Conservation (phyloP, 1,284 basidiomycete genomes). For the Leucoagaricus sp. region DNA sequence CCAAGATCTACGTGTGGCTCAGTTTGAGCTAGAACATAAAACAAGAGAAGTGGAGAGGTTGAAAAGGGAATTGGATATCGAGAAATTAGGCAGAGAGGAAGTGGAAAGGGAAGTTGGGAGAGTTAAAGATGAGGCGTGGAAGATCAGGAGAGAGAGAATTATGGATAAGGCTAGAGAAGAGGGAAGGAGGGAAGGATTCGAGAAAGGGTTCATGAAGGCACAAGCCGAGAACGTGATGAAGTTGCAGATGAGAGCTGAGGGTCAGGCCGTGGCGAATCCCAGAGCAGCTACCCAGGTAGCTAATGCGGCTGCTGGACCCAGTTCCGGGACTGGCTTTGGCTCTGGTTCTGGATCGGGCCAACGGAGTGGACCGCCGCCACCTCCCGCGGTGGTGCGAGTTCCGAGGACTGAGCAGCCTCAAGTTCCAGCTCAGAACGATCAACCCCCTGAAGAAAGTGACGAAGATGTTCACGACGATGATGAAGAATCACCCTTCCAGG, state of each 20-base stretch:
- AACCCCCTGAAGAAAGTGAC: background rate
- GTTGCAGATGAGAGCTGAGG: slow-evolving; percentile 12
- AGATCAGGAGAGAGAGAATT: slow-evolving; percentile 46
- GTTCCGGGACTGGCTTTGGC: background rate
- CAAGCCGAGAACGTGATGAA: slow-evolving; percentile 33
- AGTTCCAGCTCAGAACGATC: background rate
- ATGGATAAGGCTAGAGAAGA: slow-evolving; percentile 53
- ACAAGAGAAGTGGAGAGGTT: slow-evolving; percentile 57
- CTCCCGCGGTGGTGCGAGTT: background rate
- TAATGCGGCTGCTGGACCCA: background rate
- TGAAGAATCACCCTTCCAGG: slow-evolving; percentile 4
- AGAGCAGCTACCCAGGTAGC: background rate
- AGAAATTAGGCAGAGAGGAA: slow-evolving; percentile 50
- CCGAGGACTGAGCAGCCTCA: background rate
- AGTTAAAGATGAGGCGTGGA: slow-evolving; percentile 47
- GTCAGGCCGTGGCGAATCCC: slow-evolving; percentile 2
- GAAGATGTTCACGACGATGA: background rate
- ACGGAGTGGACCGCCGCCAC: background rate
- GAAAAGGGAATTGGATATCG: slow-evolving; percentile 41
- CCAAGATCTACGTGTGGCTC: slow-evolving; percentile 60
- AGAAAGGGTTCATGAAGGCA: slow-evolving; percentile 53
- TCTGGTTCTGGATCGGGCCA: background rate
- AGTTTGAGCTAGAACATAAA: slow-evolving; percentile 63
- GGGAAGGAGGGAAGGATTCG: slow-evolving; percentile 53
- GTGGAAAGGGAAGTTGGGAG: slow-evolving; percentile 49